A percentile compares a stretch with the other conserved stretches of the same genome.
phyloP scores from a whole-genome alignment of 106 monocot genomes.

The Hemerocallis citrina region DNA sequence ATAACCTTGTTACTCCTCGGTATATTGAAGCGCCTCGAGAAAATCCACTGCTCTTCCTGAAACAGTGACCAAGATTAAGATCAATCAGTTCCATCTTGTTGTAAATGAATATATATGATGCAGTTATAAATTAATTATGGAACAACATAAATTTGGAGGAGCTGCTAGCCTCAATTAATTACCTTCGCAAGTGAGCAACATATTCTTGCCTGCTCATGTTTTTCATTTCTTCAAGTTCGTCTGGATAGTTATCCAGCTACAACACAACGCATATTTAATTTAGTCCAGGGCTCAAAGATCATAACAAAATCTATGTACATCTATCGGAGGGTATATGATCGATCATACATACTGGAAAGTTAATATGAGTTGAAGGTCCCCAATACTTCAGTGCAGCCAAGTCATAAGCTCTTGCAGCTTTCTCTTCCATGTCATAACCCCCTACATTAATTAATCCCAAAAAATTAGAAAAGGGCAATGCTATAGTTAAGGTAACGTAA shows the following conservation, averaged over 20 bases:
- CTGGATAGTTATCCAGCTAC: constrained; percentile 29
- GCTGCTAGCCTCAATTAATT: neutral
- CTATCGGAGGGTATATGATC: neutral
- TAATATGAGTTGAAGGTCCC: constrained; percentile 95
- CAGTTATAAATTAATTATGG: too few relatives aligned
- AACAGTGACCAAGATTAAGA: neutral
- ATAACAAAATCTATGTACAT: too few relatives aligned
- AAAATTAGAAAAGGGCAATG: too few relatives aligned
- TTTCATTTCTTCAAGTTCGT: constrained; percentile 63
- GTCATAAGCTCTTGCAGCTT: constrained; percentile 98
- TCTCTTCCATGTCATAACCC: constrained; percentile 97
- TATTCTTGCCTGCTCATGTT: constrained; percentile 60
- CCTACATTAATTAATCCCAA: constrained; percentile 17
- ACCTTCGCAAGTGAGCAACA: constrained; percentile 51
- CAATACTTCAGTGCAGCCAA: constrained; percentile 96
- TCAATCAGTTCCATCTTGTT: too few relatives aligned
- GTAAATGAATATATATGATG: too few relatives aligned
- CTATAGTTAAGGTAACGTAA: neutral
- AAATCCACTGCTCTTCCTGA: constrained; percentile 97
- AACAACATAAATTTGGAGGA: neutral
- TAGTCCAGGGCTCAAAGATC: neutral
- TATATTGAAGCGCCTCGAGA: constrained; percentile 96
- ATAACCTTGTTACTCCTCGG: constrained; percentile 92
- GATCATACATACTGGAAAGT: constrained; percentile 82
- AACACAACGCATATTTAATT: neutral